These are phyloP conservation scores for Saccharomyces eubayanus DNA, from an alignment of 805 yeast species.

Conservation along the genomic window DNA sequence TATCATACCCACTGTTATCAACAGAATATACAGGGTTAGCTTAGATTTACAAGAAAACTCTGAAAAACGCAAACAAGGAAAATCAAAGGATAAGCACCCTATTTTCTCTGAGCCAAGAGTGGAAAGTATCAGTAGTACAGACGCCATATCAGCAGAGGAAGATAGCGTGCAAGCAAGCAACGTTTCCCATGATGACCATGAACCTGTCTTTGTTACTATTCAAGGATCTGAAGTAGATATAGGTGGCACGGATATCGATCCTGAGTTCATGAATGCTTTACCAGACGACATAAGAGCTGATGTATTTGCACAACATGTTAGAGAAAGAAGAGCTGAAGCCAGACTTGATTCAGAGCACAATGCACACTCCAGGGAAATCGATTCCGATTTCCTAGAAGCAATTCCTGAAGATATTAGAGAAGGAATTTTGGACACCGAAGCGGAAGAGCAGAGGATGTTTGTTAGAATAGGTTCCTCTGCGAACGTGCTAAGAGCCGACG, in stretches of 20 bases:
- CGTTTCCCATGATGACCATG: slow-evolving; percentile 15
- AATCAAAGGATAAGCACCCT: slow-evolving; percentile 26
- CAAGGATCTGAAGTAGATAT: slow-evolving; percentile 78
- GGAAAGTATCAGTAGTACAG: background rate
- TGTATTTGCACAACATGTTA: slow-evolving; percentile 74
- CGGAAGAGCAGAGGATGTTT: slow-evolving; percentile 11
- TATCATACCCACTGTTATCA: slow-evolving; percentile 37
- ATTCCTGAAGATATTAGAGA: slow-evolving; percentile 60
- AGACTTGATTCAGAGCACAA: slow-evolving; percentile 28
- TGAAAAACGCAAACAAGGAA: slow-evolving; percentile 28
- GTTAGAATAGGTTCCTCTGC: slow-evolving; percentile 4
- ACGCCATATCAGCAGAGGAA: slow-evolving; percentile 2
- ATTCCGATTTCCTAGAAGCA: slow-evolving; percentile 72
- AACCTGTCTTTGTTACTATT: slow-evolving; percentile 62
- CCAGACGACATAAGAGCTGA: slow-evolving; percentile 93
- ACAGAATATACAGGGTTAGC: slow-evolving; percentile 44
- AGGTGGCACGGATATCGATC: slow-evolving; percentile 85
- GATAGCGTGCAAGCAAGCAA: slow-evolving; percentile 8
- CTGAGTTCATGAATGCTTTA: slow-evolving; percentile 78
- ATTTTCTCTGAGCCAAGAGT: slow-evolving; percentile 3
- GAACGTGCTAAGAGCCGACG: slow-evolving; percentile 17
- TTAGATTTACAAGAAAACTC: slow-evolving; percentile 27
- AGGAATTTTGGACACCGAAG: slow-evolving; percentile 53
- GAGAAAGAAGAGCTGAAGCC: slow-evolving; percentile 63
- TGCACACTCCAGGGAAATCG: slow-evolving; percentile 53